Evolutionary conservation across 176 grass and related monocot genomes (phyloP), one percentile per base, ranked within the genome.

Genomic region (Metroxylon sagu): DNA sequence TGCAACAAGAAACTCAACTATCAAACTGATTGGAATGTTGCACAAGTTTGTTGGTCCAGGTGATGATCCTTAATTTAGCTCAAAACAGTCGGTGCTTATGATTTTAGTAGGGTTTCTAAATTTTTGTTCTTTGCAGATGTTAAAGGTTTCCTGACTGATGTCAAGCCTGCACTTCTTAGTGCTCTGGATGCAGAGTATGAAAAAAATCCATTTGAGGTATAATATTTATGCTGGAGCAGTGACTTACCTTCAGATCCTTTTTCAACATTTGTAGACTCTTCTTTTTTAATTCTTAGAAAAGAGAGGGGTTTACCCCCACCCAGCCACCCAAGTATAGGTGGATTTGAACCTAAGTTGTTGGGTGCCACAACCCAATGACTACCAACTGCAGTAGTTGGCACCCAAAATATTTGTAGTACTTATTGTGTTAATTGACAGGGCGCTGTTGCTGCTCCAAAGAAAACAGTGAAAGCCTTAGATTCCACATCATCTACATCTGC

Each of bases 31-130:
- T 74, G 93, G 93, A 54, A 61, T 89, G 35, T 64, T 98, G 29
- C 87, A 98, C 79, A 98, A 91, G 74, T 98, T 92, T 76, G 81
- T 98, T 65, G 93, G 94, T 25, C 88, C 94, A 84, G 94, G 94
- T 92, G 68, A 54, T 74, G 12, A 69, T 74, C 48, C 54, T 64
- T 29, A n/a, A 29, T 7, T 60, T 51, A 27, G 16, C 59, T 31
- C 26, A 23, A 0, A 39, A 39, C 10, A 26, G 39, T 57, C 57
- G 7, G 62, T 76, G 4, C 30, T 73, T 19, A 29, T 19, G 6
- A 49, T 54, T 51, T 59, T 3, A 61, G 5, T 2, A 15, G 27
- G 18, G 2, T 17, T 43, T 64, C 10, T 17, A 77, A 81, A 53
- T 52, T 23, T 60, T 74, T 19, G 14, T n/a, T 71, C 67, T 54